Evolutionary conservation across 257 asterid genomes (phyloP).

Genomic region (Galeopsis tetrahit): DNA sequence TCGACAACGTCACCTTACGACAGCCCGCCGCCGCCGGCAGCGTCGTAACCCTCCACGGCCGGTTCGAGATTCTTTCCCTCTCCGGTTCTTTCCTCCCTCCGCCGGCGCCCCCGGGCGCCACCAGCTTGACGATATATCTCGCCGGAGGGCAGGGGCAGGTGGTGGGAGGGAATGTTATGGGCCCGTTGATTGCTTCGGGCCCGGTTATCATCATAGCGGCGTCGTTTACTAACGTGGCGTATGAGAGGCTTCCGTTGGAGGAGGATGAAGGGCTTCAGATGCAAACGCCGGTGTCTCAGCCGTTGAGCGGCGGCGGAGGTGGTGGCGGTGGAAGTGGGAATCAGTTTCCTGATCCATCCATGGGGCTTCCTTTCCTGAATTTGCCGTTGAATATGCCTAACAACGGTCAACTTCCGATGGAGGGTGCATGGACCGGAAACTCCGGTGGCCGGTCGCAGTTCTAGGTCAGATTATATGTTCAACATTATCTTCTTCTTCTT

Average conservation of each 20-base stretch:
- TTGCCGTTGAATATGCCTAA: constrained; percentile 69
- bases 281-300: constrained; percentile 53
- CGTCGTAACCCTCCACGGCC: constrained; percentile 74
- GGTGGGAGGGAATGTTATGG: constrained; percentile 89
- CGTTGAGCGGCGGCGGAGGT: constrained; percentile 34
- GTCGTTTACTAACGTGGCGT: constrained; percentile 83
- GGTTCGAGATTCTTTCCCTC: constrained; percentile 73
- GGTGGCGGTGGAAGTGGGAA: constrained; percentile 32
- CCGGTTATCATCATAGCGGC: constrained; percentile 80
- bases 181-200: constrained; percentile 73
- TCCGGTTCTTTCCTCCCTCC: constrained; percentile 89
- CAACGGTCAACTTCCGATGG: constrained; percentile 58
- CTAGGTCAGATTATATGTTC: constrained; percentile 38
- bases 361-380: constrained; percentile 77
- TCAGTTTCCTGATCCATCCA: constrained; percentile 62
- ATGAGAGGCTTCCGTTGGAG: constrained; percentile 77
- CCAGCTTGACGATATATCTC: constrained; percentile 71
- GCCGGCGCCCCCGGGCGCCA: constrained; percentile 94
- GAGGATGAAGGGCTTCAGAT: constrained; percentile 68
- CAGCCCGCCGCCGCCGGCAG: constrained; percentile 75
- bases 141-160: constrained; percentile 94
- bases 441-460: constrained; percentile 54
- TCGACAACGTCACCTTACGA: constrained; percentile 73
- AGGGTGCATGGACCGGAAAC: constrained; percentile 74
- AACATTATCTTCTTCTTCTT: constrained; percentile 33